Percentiles rank a stretch among this genome's conserved stretches.
Evolutionary conservation across 179 eudicot genomes (phyloP).

Genomic region (Vitellaria paradoxa): DNA sequence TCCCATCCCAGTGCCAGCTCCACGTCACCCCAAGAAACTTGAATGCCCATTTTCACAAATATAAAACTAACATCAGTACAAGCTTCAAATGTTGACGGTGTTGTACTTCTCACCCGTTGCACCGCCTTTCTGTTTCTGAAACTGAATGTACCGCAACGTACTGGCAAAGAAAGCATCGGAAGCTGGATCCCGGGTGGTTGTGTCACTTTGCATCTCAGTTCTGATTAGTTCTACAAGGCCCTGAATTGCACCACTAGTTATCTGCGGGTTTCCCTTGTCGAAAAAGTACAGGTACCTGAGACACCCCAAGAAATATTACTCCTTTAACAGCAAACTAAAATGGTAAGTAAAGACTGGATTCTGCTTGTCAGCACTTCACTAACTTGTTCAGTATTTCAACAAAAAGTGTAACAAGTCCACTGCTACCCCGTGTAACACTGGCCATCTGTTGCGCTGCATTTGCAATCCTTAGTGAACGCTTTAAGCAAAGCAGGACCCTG

Average conservation of each 20-base stretch:
- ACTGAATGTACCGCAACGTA: constrained; percentile 83
- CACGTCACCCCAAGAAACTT: neutral
- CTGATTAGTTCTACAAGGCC: constrained; percentile 77
- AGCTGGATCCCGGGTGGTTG: constrained; percentile 53
- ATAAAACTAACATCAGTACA: neutral
- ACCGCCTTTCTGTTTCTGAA: constrained; percentile 97
- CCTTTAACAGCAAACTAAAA: neutral
- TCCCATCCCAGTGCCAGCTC: neutral
- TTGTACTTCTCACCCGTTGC: constrained; percentile 81
- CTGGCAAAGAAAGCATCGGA: constrained; percentile 87
- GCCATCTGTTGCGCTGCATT: constrained; percentile 99
- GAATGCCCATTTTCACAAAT: neutral
- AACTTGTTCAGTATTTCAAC: constrained; percentile 97
- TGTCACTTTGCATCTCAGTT: constrained; percentile 79
- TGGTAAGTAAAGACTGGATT: no score
- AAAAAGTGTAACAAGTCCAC: constrained; percentile 87
- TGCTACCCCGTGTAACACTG: constrained; percentile 90
- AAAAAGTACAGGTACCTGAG: constrained; percentile 85
- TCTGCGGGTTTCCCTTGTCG: constrained; percentile 87
- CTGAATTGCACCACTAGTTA: constrained; percentile 73
- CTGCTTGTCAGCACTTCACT: constrained; percentile 21
- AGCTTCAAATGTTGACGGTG: constrained; percentile 56
- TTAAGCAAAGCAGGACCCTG: constrained; percentile 92
- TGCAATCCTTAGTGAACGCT: constrained; percentile 93
- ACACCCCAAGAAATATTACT: neutral